A percentile compares a stretch with the other conserved stretches of the same genome.
Evolutionary conservation across 768 basidiomycete species (phyloP).

Genomic region (Mycena alexandri): DNA sequence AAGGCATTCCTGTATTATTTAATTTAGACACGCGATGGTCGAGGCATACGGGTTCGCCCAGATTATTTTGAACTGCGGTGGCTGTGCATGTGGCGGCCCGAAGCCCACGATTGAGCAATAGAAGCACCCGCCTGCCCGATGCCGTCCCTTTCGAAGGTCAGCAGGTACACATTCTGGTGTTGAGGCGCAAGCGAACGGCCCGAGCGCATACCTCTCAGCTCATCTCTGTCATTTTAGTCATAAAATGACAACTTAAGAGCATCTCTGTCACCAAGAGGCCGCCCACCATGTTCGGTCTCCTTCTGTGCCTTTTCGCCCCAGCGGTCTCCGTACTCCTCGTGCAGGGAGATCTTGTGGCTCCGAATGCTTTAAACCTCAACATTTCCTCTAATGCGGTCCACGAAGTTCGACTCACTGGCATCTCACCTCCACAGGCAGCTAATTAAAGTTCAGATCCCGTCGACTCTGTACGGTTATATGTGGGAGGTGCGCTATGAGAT

Average conservation of each 20-base stretch:
- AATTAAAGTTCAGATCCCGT: constrained; percentile 37
- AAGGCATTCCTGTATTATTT: too few relatives aligned
- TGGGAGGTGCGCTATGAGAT: constrained; percentile 46
- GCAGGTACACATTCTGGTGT: constrained; percentile 2
- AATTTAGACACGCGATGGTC: too few relatives aligned
- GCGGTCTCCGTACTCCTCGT: not conserved
- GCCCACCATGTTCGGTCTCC: constrained; percentile 12
- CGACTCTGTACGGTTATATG: constrained; percentile 51
- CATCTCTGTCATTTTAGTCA: constrained; percentile 11
- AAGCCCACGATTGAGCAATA: not conserved
- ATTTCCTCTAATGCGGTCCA: constrained; percentile 46
- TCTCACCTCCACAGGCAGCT: not conserved
- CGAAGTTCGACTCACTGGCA: constrained; percentile 20
- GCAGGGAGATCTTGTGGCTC: constrained; percentile 39
- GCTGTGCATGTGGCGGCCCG: too few relatives aligned
- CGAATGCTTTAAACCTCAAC: constrained; percentile 46
- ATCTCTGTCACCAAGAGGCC: not conserved
- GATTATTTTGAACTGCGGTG: too few relatives aligned
- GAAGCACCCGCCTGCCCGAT: constrained; percentile 2
- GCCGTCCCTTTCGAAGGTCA: not conserved
- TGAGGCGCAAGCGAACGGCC: not conserved
- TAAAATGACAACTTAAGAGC: not conserved
- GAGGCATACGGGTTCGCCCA: too few relatives aligned
- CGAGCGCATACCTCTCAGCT: not conserved
- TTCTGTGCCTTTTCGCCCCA: constrained; percentile 10